These are phyloP conservation scores for Magnusiomyces paraingens DNA, from an alignment of 1,139 yeast species.

Conservation along the genomic window DNA sequence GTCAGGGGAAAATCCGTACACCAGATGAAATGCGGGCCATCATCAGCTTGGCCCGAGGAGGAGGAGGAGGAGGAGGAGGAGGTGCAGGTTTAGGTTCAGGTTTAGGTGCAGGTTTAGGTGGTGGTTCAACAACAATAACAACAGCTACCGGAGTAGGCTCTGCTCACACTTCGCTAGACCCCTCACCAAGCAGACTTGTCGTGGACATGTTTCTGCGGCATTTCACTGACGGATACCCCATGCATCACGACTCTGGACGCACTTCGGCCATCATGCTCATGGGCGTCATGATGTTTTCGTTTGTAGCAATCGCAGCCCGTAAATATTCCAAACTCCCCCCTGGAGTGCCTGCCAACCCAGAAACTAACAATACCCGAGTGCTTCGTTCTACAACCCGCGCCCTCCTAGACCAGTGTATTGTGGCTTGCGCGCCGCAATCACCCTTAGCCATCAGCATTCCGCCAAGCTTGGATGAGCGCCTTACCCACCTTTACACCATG, in stretches of 20 bases:
- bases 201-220: constrained; percentile 2
- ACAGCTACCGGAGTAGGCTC: not conserved
- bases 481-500: constrained; percentile 8
- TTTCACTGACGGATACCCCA: constrained; percentile 1
- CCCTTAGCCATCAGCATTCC: not conserved
- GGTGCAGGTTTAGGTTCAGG: too few relatives aligned
- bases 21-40: constrained; percentile 12
- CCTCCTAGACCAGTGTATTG: too few relatives aligned
- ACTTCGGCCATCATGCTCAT: not conserved
- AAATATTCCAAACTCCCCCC: not conserved
- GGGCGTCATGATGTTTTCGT: constrained; percentile 4
- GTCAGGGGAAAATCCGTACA: constrained; percentile 13
- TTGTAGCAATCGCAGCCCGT: not conserved
- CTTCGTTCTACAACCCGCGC: too few relatives aligned
- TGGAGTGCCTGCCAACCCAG: not conserved
- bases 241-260: constrained; percentile 2
- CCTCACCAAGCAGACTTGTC: not conserved
- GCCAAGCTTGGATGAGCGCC: not conserved
- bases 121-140: not conserved
- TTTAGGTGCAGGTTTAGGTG: too few relatives aligned
- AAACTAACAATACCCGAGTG: not conserved
- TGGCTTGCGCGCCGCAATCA: too few relatives aligned
- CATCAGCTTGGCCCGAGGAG: constrained; percentile 3
- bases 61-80: not conserved
- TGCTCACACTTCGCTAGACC: constrained; percentile 5